Percentiles rank a stretch among this genome's conserved stretches.
These are phyloP conservation scores for Sclerotinia sclerotiorum DNA, from an alignment of 2,329 filamentous ascomycete species.

Conservation along the genomic window DNA sequence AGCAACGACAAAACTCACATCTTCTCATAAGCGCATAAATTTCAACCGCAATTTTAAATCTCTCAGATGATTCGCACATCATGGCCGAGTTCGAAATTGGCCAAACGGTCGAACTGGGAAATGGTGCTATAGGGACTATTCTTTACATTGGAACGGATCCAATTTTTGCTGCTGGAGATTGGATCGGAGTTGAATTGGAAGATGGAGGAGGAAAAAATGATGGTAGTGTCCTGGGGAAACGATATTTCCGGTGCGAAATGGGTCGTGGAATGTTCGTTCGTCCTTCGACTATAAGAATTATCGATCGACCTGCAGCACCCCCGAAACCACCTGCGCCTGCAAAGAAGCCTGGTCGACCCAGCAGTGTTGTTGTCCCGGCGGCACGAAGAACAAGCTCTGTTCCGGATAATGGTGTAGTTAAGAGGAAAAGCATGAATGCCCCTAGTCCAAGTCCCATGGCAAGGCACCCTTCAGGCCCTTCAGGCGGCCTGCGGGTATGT, in stretches of 20 bases:
- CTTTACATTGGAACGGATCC: conserved; percentile 75
- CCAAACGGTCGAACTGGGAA: conserved; percentile 64
- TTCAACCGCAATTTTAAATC: neutral
- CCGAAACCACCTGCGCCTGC: conserved; percentile 37
- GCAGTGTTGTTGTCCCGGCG: conserved; percentile 45
- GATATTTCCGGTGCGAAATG: conserved; percentile 84
- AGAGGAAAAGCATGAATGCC: conserved; percentile 68
- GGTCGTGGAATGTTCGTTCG: conserved; percentile 82
- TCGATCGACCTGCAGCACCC: conserved; percentile 51
- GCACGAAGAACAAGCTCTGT: conserved; percentile 46
- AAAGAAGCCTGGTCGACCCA: conserved; percentile 45
- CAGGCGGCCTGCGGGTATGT: conserved; percentile 59
- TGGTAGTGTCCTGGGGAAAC: conserved; percentile 80
- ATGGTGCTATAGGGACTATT: conserved; percentile 74
- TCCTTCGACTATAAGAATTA: conserved; percentile 63
- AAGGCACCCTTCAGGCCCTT: conserved; percentile 56
- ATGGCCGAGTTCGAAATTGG: conserved; percentile 57
- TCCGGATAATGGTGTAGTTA: conserved; percentile 55
- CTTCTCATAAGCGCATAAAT: neutral
- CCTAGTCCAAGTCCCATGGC: conserved; percentile 71
- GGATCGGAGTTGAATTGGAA: conserved; percentile 87
- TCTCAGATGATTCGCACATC: conserved; percentile 36
- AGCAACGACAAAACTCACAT: neutral
- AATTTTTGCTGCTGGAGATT: conserved; percentile 76
- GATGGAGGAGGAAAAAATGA: conserved; percentile 88